These are phyloP conservation scores for Zygosaccharomyces bailii DNA, from an alignment of 805 yeast genomes.

Conservation along the genomic window DNA sequence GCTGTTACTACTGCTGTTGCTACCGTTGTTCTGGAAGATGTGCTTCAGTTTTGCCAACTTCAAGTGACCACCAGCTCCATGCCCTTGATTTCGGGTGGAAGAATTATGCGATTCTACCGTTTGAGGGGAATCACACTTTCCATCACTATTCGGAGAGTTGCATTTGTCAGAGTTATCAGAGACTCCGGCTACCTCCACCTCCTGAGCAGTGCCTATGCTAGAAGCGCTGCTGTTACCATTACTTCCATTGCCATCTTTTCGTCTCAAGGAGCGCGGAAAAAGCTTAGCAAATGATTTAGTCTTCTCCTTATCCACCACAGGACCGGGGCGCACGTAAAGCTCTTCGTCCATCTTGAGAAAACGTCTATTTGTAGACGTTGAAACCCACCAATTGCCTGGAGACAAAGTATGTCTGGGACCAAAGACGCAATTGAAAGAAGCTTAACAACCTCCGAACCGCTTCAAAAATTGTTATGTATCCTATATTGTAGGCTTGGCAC, in stretches of 20 bases:
- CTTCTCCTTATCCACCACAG: constrained; percentile 22
- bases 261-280: constrained; percentile 17
- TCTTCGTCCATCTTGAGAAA: constrained; percentile 14
- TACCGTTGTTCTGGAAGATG: constrained; percentile 17
- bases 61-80: constrained; percentile 7
- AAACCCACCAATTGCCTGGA: neutral
- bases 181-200: constrained; percentile 2
- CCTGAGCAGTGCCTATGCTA: constrained; percentile 11
- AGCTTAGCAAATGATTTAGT: constrained; percentile 28
- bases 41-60: constrained; percentile 24
- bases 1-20: constrained; percentile 7
- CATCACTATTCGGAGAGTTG: constrained; percentile 1
- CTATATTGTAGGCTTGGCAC: neutral
- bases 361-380: neutral
- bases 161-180: constrained; percentile 5
- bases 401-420: neutral
- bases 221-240: constrained; percentile 11
- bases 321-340: constrained; percentile 14
- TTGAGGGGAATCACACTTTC: neutral
- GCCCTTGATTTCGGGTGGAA: constrained; percentile 9
- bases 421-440: neutral
- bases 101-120: constrained; percentile 3
- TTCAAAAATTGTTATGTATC: neutral
- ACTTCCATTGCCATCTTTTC: constrained; percentile 8
- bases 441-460: constrained; percentile 2